Conservation (phyloP, 1,284 basidiomycete species). For the Vanrija humicola region DNA sequence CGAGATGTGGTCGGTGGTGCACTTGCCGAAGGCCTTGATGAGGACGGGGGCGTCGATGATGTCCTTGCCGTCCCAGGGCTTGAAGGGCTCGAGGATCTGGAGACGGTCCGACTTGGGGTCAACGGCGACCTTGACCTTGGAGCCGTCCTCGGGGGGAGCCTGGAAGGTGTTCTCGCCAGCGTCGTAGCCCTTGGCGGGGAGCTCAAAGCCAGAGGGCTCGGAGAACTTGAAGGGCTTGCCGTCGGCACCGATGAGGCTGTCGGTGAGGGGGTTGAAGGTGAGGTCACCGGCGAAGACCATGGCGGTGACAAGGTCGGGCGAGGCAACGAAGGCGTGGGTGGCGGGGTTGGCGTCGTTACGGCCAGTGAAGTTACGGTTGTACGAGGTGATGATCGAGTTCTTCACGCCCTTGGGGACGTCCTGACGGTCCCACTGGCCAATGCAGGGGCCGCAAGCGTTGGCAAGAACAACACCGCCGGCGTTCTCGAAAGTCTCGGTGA, state of each 20-base stretch:
- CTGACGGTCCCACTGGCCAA: conserved; percentile 97
- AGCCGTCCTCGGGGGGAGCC: conserved; percentile 81
- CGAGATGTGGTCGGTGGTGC: conserved; percentile 59
- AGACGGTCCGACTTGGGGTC: conserved; percentile 87
- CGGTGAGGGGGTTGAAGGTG: conserved; percentile 95
- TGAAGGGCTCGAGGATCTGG: conserved; percentile 88
- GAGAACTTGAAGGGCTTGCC: conserved; percentile 98
- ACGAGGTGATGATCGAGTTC: conserved; percentile 98
- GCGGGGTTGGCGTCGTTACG: conserved; percentile 99
- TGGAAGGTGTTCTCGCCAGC: conserved; percentile 97
- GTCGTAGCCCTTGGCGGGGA: conserved; percentile 93
- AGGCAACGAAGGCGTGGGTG: conserved; percentile 97
- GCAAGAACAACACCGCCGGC: conserved; percentile 92
- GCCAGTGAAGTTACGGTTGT: conserved; percentile 99
- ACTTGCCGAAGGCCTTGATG: conserved; percentile 99
- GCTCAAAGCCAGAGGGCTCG: conserved; percentile 81
- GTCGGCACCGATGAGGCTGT: conserved; percentile 80
- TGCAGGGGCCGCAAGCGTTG: conserved; percentile 98
- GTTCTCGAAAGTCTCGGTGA: conserved; percentile 79
- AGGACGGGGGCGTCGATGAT: conserved; percentile 84
- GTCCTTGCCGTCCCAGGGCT: conserved; percentile 89
- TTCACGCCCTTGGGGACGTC: conserved; percentile 95
- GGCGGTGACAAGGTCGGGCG: conserved; percentile 96
- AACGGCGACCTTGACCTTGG: conserved; percentile 79
- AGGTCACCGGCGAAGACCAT: conserved; percentile 92